Percentiles rank a stretch among this genome's conserved stretches.
These are phyloP conservation scores for Teratosphaeria pseudoeucalypti DNA, from an alignment of 2,329 filamentous ascomycete species.

Conservation along the genomic window DNA sequence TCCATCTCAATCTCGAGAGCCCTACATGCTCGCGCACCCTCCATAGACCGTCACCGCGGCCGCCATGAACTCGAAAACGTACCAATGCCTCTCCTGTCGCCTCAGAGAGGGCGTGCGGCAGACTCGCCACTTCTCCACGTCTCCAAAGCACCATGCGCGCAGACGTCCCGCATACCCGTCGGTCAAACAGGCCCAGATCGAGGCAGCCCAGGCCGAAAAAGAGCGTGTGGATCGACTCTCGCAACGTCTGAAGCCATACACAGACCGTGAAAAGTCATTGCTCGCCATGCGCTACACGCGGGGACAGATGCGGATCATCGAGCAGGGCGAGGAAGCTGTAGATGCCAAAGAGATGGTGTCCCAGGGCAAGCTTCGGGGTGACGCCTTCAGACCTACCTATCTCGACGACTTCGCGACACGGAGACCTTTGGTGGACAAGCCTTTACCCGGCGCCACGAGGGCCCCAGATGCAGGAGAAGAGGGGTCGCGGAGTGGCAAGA, in stretches of 20 bases:
- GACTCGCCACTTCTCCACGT: slow-evolving; percentile 31
- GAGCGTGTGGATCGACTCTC: slow-evolving; percentile 3
- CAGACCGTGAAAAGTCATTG: slow-evolving; percentile 50
- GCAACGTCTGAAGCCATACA: slow-evolving; percentile 43
- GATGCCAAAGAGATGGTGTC: slow-evolving; percentile 61
- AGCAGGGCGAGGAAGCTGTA: slow-evolving; percentile 69
- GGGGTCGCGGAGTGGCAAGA: neutral
- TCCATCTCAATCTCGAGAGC: neutral
- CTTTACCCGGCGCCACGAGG: neutral
- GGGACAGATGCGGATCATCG: slow-evolving; percentile 70
- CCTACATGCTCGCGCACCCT: neutral
- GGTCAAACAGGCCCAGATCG: slow-evolving; percentile 25
- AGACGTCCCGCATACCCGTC: slow-evolving; percentile 33
- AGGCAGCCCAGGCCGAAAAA: slow-evolving; percentile 5
- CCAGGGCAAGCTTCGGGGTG: slow-evolving; percentile 61
- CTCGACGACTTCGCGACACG: slow-evolving; percentile 73
- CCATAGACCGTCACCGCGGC: neutral
- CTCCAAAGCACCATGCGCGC: slow-evolving; percentile 28
- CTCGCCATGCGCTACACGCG: slow-evolving; percentile 63
- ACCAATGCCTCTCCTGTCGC: slow-evolving; percentile 25
- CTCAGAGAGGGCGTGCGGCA: slow-evolving; percentile 12
- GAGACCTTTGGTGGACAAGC: slow-evolving; percentile 68
- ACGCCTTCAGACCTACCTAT: slow-evolving; percentile 64
- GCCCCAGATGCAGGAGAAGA: slow-evolving; percentile 1
- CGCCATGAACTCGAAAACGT: slow-evolving; percentile 16